Evolutionary conservation across 441 rosid genomes (phyloP), one percentile per base, ranked within the genome.

Genomic region (Mallotus japonicus): DNA sequence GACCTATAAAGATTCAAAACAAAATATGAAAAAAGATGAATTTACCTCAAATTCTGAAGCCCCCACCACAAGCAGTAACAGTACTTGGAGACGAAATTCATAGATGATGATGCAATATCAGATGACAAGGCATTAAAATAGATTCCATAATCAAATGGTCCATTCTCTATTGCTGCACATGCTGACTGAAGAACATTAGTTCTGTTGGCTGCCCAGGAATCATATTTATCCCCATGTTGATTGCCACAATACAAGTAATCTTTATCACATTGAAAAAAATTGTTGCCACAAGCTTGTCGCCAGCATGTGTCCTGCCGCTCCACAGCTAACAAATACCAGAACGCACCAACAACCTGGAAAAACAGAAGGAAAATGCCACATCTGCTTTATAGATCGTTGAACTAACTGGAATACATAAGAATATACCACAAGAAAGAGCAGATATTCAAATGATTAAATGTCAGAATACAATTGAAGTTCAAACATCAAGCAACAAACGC

Each of bases 41-140:
- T 47, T 72, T 78, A 95, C 99, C 99, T 95, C 74, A 95, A 85
- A 83, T 95, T 95, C 84, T 93, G 97, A 62, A 95, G 91, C 17
- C 99, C 99, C 99, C 98, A 95, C 99, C 99, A 95, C 71, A 95
- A 83, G 78, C 96, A 95, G 72, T 85, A 95, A 80, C 89, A 90
- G 75, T 85, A 95, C 65, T 95, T 95, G 0, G 97, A 60, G 50
- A 93, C 57, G 77, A 95, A 95, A 44, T 87, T 86, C 80, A 75
- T 79, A 40, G 92, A 86, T 50, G 92, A 86, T 50, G 97, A 85
- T 71, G 87, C 91, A 76, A 93, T 79, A n/a, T 83, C 89, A 61
- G 97, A 92, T 50, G 95, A 80, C 71, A 95, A 71, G 32, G 95
- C 98, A 14, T 83, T 78, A 28, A 69, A 49, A 72, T 71, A 95